Percentiles rank a stretch among this genome's conserved stretches.
Evolutionary conservation across 2,329 filamentous ascomycete species (phyloP).

Genomic region (Penicillium crustosum): DNA sequence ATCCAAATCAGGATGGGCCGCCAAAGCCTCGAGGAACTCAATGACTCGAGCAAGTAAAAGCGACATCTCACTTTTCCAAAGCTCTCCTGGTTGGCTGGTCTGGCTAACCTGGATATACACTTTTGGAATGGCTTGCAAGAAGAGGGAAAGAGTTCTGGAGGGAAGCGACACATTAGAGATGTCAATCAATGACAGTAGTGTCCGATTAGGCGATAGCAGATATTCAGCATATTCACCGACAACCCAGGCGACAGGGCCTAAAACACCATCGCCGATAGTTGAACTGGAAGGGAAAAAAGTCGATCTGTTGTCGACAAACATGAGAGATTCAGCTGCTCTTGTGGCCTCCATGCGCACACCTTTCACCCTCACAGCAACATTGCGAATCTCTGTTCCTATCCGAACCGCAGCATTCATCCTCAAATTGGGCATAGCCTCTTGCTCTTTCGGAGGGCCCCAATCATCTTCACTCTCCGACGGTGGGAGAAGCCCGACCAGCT

Average conservation of each 20-base stretch:
- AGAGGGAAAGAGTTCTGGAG: constrained; percentile 70
- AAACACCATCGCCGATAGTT: constrained; percentile 59
- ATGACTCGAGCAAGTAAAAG: constrained; percentile 80
- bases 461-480: constrained; percentile 25
- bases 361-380: constrained; percentile 86
- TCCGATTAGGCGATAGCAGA: constrained; percentile 67
- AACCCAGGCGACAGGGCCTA: constrained; percentile 79
- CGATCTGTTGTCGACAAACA: constrained; percentile 60
- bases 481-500: constrained; percentile 68
- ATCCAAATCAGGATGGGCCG: constrained; percentile 81
- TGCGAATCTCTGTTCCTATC: constrained; percentile 84
- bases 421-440: constrained; percentile 12
- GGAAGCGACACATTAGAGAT: constrained; percentile 58
- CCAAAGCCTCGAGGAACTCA: constrained; percentile 75
- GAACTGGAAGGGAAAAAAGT: constrained; percentile 56
- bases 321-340: constrained; percentile 72
- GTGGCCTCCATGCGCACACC: constrained; percentile 79
- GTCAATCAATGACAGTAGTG: constrained; percentile 73
- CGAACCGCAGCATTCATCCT: constrained; percentile 32
- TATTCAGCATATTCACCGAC: constrained; percentile 83
- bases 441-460: constrained; percentile 19
- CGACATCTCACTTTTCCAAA: constrained; percentile 70
- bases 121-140: constrained; percentile 82
- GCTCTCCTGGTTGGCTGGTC: constrained; percentile 66
- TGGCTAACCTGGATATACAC: constrained; percentile 73